Percentiles rank a stretch among this genome's conserved stretches.
phyloP scores from a whole-genome alignment of 176 grass and related monocot genomes.

The Carex parvula region DNA sequence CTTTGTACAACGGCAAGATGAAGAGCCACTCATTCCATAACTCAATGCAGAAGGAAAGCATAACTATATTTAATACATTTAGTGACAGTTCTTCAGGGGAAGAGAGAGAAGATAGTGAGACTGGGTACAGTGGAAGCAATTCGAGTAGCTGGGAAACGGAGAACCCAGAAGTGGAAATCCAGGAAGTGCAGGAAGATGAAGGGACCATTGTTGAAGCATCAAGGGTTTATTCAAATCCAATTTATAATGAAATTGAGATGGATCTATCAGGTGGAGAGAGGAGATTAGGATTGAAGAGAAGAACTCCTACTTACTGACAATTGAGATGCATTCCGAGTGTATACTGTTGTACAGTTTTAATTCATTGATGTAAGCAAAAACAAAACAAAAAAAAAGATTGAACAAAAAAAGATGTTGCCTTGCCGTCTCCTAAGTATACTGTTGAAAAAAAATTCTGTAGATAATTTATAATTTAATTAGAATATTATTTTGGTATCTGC shows the following conservation, averaged over 20 bases:
- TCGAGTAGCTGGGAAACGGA: constrained; percentile 29
- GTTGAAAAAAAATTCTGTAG: neutral
- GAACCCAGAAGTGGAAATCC: neutral
- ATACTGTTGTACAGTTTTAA: neutral
- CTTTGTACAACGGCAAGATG: constrained; percentile 44
- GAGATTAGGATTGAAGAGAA: constrained; percentile 48
- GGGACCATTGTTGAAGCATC: constrained; percentile 10
- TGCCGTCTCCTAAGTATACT: neutral
- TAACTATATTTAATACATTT: constrained; percentile 42
- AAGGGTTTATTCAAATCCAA: constrained; percentile 28
- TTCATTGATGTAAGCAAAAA: neutral
- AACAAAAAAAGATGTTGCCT: neutral
- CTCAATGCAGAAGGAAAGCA: constrained; percentile 35
- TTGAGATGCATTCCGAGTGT: neutral
- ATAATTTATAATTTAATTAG: no score
- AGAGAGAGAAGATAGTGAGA: constrained; percentile 32
- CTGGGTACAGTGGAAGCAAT: constrained; percentile 25
- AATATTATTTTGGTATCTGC: no score
- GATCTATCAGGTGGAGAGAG: constrained; percentile 9
- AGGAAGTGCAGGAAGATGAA: constrained; percentile 32
- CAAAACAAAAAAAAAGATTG: neutral
- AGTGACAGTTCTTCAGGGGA: constrained; percentile 43
- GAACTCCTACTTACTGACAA: constrained; percentile 39
- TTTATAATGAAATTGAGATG: constrained; percentile 29
- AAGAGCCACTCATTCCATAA: constrained; percentile 73